Evolutionary conservation across 768 basidiomycete species (phyloP), one percentile per base, ranked within the genome.

Genomic region (Trametes elegans): DNA sequence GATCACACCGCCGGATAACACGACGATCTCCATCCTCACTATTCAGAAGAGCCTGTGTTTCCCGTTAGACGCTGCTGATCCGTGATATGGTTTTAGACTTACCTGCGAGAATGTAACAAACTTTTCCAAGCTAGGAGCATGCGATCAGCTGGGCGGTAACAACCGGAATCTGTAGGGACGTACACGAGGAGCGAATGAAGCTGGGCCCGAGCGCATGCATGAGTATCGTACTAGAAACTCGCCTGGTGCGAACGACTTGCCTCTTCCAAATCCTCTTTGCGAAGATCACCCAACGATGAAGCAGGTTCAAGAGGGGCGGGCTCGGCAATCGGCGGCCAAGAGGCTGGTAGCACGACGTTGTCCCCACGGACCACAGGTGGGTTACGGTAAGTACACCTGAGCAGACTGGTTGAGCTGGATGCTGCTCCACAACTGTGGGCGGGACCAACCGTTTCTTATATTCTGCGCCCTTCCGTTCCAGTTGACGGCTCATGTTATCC

Each of bases 121-220:
- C 45, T 69, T 68, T 48, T 67, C 65, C 7, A 68, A 46, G n/a
- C 67, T 68, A 39, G 35, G 5, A 18, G 18, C 6, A n/a, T 21
- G 10, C 14, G 7, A 27, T 24, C 19, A 42, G 8, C 10, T 36
- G 32, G 31, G 16, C 8, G 27, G 29, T n/a, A 52, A 16, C 29
- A 23, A 3, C 46, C 19, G 23, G 16, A 31, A 31, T 47, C 35
- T 39, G 42, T 7, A 16, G 28, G n/a, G 18, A 36, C 57, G 57
- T 65, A 85, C 83, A 82, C 76, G 16, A 86, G 74, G 11, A 85
- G 72, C 1, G 79, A 74, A 59, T 86, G 83, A 4, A 85, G 70
- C 82, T 85, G 44, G 7, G 47, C 13, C 14, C 14, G 35, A 14
- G n/a, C 9, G 23, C 18, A 43, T 32, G 9, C 11, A 13, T 21